Conservation (phyloP, 2,329 filamentous ascomycete genomes). For the Epichloe typhina region DNA sequence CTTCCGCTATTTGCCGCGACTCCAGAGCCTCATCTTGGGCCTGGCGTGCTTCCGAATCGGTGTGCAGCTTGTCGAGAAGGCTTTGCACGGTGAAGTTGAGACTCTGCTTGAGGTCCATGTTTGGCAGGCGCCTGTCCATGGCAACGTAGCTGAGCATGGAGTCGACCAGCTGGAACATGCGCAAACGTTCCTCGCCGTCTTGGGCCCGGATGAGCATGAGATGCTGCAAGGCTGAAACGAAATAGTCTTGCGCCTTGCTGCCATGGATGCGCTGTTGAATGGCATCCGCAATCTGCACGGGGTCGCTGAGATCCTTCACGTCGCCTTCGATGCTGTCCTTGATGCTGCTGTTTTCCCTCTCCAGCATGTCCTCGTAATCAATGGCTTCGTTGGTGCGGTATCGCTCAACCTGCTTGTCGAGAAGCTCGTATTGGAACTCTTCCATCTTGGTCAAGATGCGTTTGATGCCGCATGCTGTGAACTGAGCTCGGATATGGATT, state of each 20-base stretch:
- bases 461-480: slow-evolving; percentile 90
- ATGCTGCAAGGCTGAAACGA: slow-evolving; percentile 89
- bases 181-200: slow-evolving; percentile 78
- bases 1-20: slow-evolving; percentile 84
- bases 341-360: slow-evolving; percentile 80
- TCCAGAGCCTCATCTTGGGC: slow-evolving; percentile 85
- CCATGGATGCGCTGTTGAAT: slow-evolving; percentile 77
- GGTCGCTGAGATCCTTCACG: slow-evolving; percentile 83
- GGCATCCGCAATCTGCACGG: slow-evolving; percentile 83
- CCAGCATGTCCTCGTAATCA: slow-evolving; percentile 94
- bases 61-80: slow-evolving; percentile 88
- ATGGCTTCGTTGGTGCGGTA: slow-evolving; percentile 92
- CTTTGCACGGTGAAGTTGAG: slow-evolving; percentile 96
- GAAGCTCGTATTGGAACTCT: slow-evolving; percentile 92
- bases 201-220: slow-evolving; percentile 84
- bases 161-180: slow-evolving; percentile 96
- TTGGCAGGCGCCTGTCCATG: slow-evolving; percentile 89
- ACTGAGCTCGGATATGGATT: slow-evolving; percentile 90
- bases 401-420: slow-evolving; percentile 94
- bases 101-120: slow-evolving; percentile 96
- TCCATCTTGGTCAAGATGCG: slow-evolving; percentile 95
- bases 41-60: slow-evolving; percentile 86
- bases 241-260: slow-evolving; percentile 85
- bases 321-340: slow-evolving; percentile 79
- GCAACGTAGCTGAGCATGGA: slow-evolving; percentile 98